A percentile compares a stretch with the other conserved stretches of the same genome.
phyloP scores from a whole-genome alignment of 192 early-diverging fungal species.

The Podila horticola region DNA sequence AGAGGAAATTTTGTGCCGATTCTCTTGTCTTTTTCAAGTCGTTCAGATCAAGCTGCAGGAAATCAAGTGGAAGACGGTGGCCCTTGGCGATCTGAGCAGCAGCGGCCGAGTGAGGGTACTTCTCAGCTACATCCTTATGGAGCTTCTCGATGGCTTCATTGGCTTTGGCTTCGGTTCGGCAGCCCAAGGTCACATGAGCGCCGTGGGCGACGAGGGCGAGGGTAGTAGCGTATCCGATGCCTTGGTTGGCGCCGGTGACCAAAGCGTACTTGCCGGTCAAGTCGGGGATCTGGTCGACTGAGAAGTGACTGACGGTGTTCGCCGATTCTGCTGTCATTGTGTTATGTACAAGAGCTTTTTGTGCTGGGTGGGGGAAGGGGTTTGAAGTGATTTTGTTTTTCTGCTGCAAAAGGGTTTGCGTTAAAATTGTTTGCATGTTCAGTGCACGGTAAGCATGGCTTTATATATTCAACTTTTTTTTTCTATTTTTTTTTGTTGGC shows the following conservation, averaged over 20 bases:
- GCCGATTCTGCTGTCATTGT: too few species aligned
- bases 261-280: constrained; percentile 51
- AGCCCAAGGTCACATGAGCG: constrained; percentile 12
- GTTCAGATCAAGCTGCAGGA: constrained; percentile 15
- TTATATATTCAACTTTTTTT: too few species aligned
- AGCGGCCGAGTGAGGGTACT: neutral
- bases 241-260: constrained; percentile 55
- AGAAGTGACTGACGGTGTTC: too few species aligned
- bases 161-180: constrained; percentile 1
- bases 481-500: too few species aligned
- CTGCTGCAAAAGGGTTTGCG: too few species aligned
- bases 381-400: too few species aligned
- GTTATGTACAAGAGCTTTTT: neutral
- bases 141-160: constrained; percentile 6
- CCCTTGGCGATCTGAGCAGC: neutral
- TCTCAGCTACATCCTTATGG: constrained; percentile 4
- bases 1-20: constrained; percentile 41
- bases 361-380: too few species aligned
- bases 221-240: constrained; percentile 25
- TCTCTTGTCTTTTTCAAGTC: neutral
- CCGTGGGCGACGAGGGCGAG: constrained; percentile 8
- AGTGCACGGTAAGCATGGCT: too few species aligned
- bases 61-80: constrained; percentile 1
- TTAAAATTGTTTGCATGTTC: too few species aligned
- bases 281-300: constrained; percentile 17